Evolutionary conservation across 2,329 filamentous ascomycete species (phyloP), one percentile per base, ranked within the genome.

Genomic region (Chaetomiaceae sp.): DNA sequence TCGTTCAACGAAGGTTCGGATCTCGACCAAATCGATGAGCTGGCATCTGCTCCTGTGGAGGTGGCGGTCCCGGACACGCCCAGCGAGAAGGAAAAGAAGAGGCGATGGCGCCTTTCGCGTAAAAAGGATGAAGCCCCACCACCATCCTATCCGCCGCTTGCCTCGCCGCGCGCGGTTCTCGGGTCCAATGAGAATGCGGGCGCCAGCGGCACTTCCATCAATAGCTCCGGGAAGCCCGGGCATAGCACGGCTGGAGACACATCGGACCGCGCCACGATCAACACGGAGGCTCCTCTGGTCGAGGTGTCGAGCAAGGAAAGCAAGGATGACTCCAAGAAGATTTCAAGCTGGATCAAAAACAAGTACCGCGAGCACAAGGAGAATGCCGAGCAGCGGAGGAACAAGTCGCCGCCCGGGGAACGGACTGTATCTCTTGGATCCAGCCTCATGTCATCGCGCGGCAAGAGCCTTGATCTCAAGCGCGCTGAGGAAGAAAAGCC

Each of bases 1-100:
- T 83, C 80, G 0, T 82, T 84, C 58, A 94, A 92, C 21, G 90
- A 95, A 60, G 82, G 85, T 20, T 95, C 90, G 0, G 90, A 96
- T 65, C 66, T 84, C 27, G 90, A 95, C 57, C 84, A 87, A 56
- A 69, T 78, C 9, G 88, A 90, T 25, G 87, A 90, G 29, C 61
- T 69, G 0, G 62, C 65, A 1, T 16, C 48, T 3, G 36, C 21
- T 10, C 42, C 23, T 18, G 62, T 41, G 9, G 51, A 53, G 36
- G 43, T 45, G 14, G 21, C 54, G 11, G 45, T 49, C 10, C 54
- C 53, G 5, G 58, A 61, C 18, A 52, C 55, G 27, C 46, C 54
- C 6, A 53, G 47, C 54, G 66, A 87, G 48, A 84, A 80, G 61
- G 84, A 87, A 48, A 87, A 84, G 69, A 87, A 85, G 64, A 82